These are phyloP conservation scores for Ogataea hybrid DNA, from an alignment of 1,139 yeast genomes.

Conservation along the genomic window DNA sequence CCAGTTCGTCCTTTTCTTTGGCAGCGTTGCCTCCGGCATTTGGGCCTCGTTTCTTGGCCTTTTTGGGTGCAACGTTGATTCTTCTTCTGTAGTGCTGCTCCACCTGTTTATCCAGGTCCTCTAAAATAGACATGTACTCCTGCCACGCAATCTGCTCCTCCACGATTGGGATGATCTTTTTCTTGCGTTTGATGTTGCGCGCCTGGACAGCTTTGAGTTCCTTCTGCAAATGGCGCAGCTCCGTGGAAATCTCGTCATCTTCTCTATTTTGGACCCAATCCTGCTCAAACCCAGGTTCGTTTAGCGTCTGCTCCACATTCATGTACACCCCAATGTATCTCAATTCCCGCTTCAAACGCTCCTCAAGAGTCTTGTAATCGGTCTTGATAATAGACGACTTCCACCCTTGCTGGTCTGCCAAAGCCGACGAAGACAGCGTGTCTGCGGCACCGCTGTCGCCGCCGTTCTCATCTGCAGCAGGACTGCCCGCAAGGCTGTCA, in stretches of 20 bases:
- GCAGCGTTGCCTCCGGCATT: conserved; percentile 13
- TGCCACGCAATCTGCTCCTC: conserved; percentile 95
- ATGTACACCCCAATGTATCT: conserved; percentile 88
- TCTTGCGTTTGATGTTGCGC: conserved; percentile 67
- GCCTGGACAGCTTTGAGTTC: conserved; percentile 61
- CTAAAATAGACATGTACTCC: conserved; percentile 85
- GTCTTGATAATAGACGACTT: conserved; percentile 44
- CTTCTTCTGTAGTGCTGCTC: conserved; percentile 92
- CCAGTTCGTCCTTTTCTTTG: conserved; percentile 29
- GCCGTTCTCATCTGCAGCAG: conserved; percentile 19
- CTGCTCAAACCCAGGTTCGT: conserved; percentile 43
- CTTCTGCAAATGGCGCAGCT: conserved; percentile 69
- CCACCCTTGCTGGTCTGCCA: conserved; percentile 48
- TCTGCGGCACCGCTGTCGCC: conserved; percentile 12
- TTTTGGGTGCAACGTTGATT: conserved; percentile 78
- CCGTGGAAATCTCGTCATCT: conserved; percentile 93
- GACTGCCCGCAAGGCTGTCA: conserved; percentile 13
- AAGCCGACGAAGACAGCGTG: conserved; percentile 32
- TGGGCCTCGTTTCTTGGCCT: conserved; percentile 52
- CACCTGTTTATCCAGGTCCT: conserved; percentile 92
- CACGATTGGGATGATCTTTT: conserved; percentile 65
- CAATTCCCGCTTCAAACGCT: conserved; percentile 80
- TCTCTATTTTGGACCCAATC: conserved; percentile 84
- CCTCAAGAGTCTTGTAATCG: conserved; percentile 83
- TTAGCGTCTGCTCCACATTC: conserved; percentile 46